phyloP scores from a whole-genome alignment of 2,329 filamentous ascomycete species.

The Chaetomium globosum region DNA sequence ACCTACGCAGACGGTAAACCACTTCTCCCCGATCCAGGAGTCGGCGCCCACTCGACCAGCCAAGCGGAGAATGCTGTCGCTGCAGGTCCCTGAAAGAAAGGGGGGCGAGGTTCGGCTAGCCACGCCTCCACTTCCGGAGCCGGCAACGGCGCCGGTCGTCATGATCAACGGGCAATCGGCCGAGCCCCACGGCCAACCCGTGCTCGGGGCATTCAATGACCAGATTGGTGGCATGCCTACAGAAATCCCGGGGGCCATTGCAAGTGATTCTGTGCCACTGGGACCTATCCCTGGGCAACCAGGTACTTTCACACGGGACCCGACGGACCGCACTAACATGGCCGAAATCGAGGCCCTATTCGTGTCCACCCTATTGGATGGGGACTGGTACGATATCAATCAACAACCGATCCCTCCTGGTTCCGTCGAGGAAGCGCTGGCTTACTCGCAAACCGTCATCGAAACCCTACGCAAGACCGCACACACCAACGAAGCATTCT shows the following conservation, averaged over 20 bases:
- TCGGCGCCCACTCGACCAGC: conserved; percentile 33
- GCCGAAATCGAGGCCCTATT: conserved; percentile 60
- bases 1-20: not conserved
- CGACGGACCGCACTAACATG: conserved; percentile 57
- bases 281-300: conserved; percentile 5
- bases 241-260: conserved; percentile 2
- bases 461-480: conserved; percentile 56
- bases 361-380: conserved; percentile 53
- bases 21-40: conserved; percentile 29
- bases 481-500: conserved; percentile 56
- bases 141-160: conserved; percentile 35
- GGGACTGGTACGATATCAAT: conserved; percentile 55
- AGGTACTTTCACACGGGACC: conserved; percentile 38
- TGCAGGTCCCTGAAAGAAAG: conserved; percentile 59
- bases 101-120: conserved; percentile 42
- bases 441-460: conserved; percentile 57
- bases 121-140: conserved; percentile 36
- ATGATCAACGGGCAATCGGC: conserved; percentile 41
- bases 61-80: conserved; percentile 55
- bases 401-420: conserved; percentile 50
- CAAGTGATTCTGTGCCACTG: not conserved
- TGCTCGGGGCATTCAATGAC: not conserved
- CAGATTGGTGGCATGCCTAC: not conserved
- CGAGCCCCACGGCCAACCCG: conserved; percentile 1
- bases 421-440: conserved; percentile 56